Evolutionary conservation across 2,329 filamentous ascomycete species (phyloP), one percentile per base, ranked within the genome.

Genomic region (Pezicula rhizophila): DNA sequence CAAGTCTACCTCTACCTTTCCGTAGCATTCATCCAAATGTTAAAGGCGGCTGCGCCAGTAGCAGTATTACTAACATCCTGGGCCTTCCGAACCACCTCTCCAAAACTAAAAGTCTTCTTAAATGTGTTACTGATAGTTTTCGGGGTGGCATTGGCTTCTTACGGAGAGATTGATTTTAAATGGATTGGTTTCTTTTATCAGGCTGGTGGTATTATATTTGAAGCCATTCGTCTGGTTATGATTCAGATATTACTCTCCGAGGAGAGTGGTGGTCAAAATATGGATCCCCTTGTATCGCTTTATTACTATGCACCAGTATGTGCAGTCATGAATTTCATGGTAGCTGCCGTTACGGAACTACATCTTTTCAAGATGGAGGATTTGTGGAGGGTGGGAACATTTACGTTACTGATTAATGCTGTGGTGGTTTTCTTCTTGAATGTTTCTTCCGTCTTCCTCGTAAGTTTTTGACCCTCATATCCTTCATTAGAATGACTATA

Each of bases 1-100:
- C 72, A 95, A 70, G 89, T 90, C 59, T 96, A 96, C 67, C 80
- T 96, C 47, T 95, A 96, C 70, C 82, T 96, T 51, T 91, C 85
- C 57, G 91, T 96, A 50, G 87, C 91, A 54, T 96, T 96, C 70
- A 96, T 96, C 63, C 91, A 96, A 77, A 96, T 96, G 91, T 83
- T 96, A 69, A 96, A 96, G 87, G 92, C 92, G 57, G 95, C 89
- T 39, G 96, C 88, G 23, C 92, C 92, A 15, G 90, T 96, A 51
- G 90, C 89, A 45, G 90, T 96, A 43, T 81, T 97, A 28, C 71
- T 96, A 57, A 85, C 87, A 28, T 88, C 88, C 58, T 97, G 92
- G 91, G 75, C 78, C 46, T 82, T 96, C 63, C 88, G 89, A 50
- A 82, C 95, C 55, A 82, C 88, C 12, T 82, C 86, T 54, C 87